phyloP scores from a whole-genome alignment of 768 basidiomycete species.

The Naganishia randhawae region DNA sequence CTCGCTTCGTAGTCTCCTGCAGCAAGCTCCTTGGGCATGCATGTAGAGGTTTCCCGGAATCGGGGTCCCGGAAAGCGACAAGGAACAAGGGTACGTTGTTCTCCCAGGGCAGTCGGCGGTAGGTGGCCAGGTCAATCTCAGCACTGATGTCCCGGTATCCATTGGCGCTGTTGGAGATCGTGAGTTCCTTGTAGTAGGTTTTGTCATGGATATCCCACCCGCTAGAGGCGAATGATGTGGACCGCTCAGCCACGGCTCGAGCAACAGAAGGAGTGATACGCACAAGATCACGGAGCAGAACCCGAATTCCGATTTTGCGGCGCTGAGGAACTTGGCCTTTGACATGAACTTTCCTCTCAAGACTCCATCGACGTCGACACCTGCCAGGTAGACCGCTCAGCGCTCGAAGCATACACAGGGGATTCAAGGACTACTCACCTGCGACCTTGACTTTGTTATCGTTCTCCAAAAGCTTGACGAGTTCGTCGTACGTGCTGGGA shows the following conservation, averaged over 20 bases:
- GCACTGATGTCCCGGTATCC: slow-evolving; percentile 89
- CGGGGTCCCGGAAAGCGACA: slow-evolving; percentile 82
- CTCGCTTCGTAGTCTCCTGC: slow-evolving; percentile 58
- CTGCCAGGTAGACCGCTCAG: slow-evolving; percentile 29
- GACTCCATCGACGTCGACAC: slow-evolving; percentile 73
- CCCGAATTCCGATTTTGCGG: slow-evolving; percentile 66
- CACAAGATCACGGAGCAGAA: slow-evolving; percentile 92
- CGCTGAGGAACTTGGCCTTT: slow-evolving; percentile 82
- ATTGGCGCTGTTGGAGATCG: slow-evolving; percentile 84
- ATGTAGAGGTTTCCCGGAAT: slow-evolving; percentile 67
- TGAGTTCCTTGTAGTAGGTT: slow-evolving; percentile 76
- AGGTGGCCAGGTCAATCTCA: slow-evolving; percentile 77
- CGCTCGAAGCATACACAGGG: neutral
- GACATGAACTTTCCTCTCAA: slow-evolving; percentile 92
- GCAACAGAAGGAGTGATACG: slow-evolving; percentile 41
- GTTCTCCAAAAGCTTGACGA: slow-evolving; percentile 57
- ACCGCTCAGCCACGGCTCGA: neutral
- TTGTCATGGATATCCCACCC: slow-evolving; percentile 91
- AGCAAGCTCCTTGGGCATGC: slow-evolving; percentile 86
- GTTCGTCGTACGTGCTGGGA: slow-evolving; percentile 60
- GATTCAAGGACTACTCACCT: slow-evolving; percentile 56
- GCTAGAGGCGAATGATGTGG: slow-evolving; percentile 49
- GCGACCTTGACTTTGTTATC: slow-evolving; percentile 91
- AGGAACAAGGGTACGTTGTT: slow-evolving; percentile 88
- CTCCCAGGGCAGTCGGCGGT: slow-evolving; percentile 87